These are phyloP conservation scores for Ocimum tenuiflorum DNA, from an alignment of 257 asterid genomes.

Conservation along the genomic window DNA sequence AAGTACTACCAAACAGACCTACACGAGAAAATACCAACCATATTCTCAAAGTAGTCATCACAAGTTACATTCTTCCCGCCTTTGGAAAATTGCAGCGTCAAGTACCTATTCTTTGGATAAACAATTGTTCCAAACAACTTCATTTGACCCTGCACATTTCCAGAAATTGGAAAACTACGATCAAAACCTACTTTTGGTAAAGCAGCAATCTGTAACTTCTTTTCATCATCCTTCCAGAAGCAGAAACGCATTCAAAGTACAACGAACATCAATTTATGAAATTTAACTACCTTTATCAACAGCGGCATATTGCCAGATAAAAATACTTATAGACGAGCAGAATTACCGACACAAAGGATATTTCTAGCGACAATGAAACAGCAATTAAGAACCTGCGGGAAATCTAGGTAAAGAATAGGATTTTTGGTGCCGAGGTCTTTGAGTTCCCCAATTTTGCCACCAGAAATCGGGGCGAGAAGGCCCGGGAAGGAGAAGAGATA, in stretches of 20 bases:
- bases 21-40: slow-evolving; percentile 41
- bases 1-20: not conserved
- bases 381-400: slow-evolving; percentile 56
- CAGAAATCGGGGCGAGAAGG: slow-evolving; percentile 64
- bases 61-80: slow-evolving; percentile 85
- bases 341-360: not conserved
- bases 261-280: not conserved
- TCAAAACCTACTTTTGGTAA: not conserved
- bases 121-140: slow-evolving; percentile 87
- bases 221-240: not conserved
- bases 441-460: slow-evolving; percentile 82
- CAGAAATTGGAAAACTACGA: slow-evolving; percentile 10
- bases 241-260: not conserved
- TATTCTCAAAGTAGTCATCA: slow-evolving; percentile 78
- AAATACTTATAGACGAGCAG: not conserved
- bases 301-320: not conserved
- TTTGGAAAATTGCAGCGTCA: slow-evolving; percentile 78
- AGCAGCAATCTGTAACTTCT: not conserved
- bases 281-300: not conserved
- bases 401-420: slow-evolving; percentile 81
- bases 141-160: slow-evolving; percentile 66
- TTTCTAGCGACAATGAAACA: not conserved
- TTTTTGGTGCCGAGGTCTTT: slow-evolving; percentile 81
- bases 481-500: slow-evolving; percentile 81
- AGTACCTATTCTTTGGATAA: slow-evolving; percentile 75